Evolutionary conservation across 306 rosid genomes (phyloP).

Genomic region (Vachellia collinsii): DNA sequence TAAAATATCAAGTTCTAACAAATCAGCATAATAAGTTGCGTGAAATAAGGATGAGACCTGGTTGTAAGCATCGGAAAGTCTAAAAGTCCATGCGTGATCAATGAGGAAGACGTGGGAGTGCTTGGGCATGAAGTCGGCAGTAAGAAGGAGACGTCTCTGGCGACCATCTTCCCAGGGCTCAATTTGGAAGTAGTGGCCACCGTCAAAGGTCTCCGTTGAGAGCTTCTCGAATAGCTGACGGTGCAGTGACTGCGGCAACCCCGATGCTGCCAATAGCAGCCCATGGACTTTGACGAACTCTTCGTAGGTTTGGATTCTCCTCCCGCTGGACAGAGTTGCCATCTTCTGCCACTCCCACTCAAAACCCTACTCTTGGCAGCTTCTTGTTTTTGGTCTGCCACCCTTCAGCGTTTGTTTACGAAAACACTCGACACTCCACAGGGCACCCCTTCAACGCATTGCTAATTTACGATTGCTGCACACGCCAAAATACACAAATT

Average conservation of each 20-base stretch:
- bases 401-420: background rate
- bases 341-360: conserved; percentile 13
- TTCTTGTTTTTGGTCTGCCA: background rate
- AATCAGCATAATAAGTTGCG: background rate
- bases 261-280: conserved; percentile 69
- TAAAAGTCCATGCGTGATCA: conserved; percentile 98
- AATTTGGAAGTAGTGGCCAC: conserved; percentile 75
- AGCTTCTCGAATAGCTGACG: conserved; percentile 75
- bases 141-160: conserved; percentile 65
- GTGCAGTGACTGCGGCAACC: conserved; percentile 65
- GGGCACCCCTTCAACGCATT: too few relatives aligned
- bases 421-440: too few relatives aligned
- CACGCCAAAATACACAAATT: too few relatives aligned
- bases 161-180: conserved; percentile 67
- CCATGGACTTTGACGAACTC: conserved; percentile 80
- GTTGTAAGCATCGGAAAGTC: conserved; percentile 83
- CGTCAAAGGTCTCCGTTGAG: conserved; percentile 71
- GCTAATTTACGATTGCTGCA: too few relatives aligned
- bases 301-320: conserved; percentile 64
- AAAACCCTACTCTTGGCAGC: background rate
- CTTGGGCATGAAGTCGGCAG: conserved; percentile 58
- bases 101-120: conserved; percentile 76
- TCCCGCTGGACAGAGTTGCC: conserved; percentile 41
- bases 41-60: conserved; percentile 54
- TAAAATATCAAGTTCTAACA: background rate